phyloP scores from a whole-genome alignment of 2,329 filamentous ascomycete species.

The Plectosphaerella sp. region DNA sequence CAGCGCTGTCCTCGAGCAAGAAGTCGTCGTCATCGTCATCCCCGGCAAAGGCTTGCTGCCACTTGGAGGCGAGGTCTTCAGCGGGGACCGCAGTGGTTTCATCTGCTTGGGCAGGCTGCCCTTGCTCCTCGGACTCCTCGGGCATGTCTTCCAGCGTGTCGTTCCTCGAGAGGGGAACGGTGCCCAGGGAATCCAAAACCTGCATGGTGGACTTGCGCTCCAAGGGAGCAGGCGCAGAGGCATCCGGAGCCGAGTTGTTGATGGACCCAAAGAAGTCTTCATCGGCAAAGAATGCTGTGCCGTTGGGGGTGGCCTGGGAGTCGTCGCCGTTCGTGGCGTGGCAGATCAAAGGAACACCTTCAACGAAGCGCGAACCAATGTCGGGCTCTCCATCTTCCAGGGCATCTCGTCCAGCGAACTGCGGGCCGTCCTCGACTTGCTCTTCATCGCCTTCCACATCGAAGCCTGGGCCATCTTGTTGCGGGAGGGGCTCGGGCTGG shows the following conservation, averaged over 20 bases:
- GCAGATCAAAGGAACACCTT: constrained; percentile 62
- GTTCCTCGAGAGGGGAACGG: constrained; percentile 17
- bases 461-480: constrained; percentile 15
- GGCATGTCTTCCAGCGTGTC: constrained; percentile 22
- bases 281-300: constrained; percentile 30
- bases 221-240: constrained; percentile 30
- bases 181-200: constrained; percentile 50
- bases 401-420: constrained; percentile 39
- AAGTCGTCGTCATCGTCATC: constrained; percentile 63
- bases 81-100: constrained; percentile 16
- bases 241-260: constrained; percentile 22
- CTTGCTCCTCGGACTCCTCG: constrained; percentile 23
- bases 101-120: constrained; percentile 9
- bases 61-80: constrained; percentile 72
- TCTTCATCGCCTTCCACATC: constrained; percentile 32
- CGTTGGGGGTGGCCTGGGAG: constrained; percentile 10
- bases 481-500: constrained; percentile 41
- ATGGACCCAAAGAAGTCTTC: constrained; percentile 58
- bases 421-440: constrained; percentile 15
- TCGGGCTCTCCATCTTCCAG: constrained; percentile 34
- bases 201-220: constrained; percentile 68
- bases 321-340: constrained; percentile 22
- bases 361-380: constrained; percentile 60
- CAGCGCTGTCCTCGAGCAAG: constrained; percentile 52
- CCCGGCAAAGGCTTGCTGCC: constrained; percentile 75